A percentile compares a stretch with the other conserved stretches of the same genome.
Evolutionary conservation across 352 stramenopile species (phyloP).

Genomic region (Phytophthora uliginosa): DNA sequence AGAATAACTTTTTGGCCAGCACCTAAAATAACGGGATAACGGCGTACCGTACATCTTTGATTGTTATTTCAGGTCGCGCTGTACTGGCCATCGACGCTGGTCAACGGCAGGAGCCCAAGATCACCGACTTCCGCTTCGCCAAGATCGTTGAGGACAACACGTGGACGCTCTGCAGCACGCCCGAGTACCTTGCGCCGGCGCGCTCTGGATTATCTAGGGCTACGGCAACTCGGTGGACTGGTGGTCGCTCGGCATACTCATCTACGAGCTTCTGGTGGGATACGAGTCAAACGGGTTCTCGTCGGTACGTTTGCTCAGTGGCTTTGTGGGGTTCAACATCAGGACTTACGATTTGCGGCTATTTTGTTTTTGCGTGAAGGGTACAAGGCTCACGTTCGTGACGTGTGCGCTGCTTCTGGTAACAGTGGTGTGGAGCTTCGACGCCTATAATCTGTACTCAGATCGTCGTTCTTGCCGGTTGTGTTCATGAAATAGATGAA

Average conservation of each 20-base stretch:
- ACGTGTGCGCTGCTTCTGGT: no score
- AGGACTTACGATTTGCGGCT: conserved; percentile 10
- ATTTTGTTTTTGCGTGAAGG: conserved; percentile 42
- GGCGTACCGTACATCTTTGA: no score
- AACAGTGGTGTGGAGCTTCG: no score
- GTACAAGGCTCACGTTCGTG: no score
- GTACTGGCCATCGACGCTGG: no score
- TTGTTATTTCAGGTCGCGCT: no score
- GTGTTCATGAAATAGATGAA: conserved; percentile 58
- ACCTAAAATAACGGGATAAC: no score
- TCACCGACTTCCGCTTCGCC: conserved; percentile 95
- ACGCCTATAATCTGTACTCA: no score
- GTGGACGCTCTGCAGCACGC: conserved; percentile 94
- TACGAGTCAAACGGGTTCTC: conserved; percentile 92
- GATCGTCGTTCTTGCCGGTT: conserved; percentile 6
- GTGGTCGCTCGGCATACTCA: conserved; percentile 93
- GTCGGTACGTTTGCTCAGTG: conserved; percentile 20
- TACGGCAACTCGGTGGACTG: conserved; percentile 94
- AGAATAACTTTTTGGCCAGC: no score
- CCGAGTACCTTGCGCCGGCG: conserved; percentile 95
- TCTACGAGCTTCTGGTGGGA: conserved; percentile 94
- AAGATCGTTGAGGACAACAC: conserved; percentile 93
- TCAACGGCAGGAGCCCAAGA: no score
- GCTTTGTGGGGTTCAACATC: background rate
- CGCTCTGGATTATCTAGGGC: conserved; percentile 95